Evolutionary conservation across 768 basidiomycete species (phyloP), one percentile per base, ranked within the genome.

Genomic region (Crepidotus variabilis): DNA sequence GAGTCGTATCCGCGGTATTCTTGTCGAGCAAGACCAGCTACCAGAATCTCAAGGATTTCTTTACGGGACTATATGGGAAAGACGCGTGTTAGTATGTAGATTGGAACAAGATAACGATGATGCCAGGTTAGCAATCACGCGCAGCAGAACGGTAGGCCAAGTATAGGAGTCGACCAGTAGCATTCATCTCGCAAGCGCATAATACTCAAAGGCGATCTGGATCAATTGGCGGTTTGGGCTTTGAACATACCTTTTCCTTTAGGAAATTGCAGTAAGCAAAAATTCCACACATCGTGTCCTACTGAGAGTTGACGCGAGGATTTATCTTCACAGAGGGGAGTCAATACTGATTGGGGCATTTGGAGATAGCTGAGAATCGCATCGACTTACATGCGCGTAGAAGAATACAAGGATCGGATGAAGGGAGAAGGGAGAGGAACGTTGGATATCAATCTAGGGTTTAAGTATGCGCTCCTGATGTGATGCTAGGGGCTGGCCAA

Each of bases 1-100:
- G 91, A 94, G 71, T 99, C 97, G 69, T 99, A 99, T 39, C 97
- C 97, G 69, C 97, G 90, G 74, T 99, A 99, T 71, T 99, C 97
- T 63, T 98, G 87, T 57, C 97, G 87, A 53, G 91, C 86, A 57
- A 99, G 89, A 60, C 95, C 97, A 55, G 87, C 88, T 67, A 86
- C 84, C 51, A 99, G 84, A 59, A 94, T 86, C 65, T 98, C 94
- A 60, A 96, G 86, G 61, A 98, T 81, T 65, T 92, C 88, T 71
- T 90, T 87, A 64, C 96, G 92, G 69, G 87, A 84, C 92, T 95
- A 70, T 50, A 49, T 56, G 63, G 45, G 51, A 60, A 51, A 55
- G 55, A 28, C 28, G 61, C 52, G 56, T 59, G 58, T 65, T 48
- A 66, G 57, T 36, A 63, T 57, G 57, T 28, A 28, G 28, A 50